Evolutionary conservation across 176 grass and related monocot species (phyloP).

Genomic region (Oryza glaberrima): DNA sequence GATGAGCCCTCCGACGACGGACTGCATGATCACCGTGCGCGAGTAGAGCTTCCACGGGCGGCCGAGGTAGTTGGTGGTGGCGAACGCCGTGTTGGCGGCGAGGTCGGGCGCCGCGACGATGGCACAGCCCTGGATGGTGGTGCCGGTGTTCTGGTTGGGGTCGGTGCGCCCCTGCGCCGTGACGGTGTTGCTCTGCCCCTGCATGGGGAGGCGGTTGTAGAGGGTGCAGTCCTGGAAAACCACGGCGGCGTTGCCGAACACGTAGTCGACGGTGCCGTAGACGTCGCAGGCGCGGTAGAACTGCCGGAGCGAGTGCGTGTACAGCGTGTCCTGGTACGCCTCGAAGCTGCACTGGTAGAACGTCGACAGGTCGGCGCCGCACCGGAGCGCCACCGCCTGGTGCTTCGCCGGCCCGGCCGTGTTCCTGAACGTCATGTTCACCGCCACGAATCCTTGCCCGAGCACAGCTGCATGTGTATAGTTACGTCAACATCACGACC

Average conservation of each 20-base stretch:
- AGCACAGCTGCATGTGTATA: slow-evolving; percentile 60
- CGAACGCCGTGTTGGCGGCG: slow-evolving; percentile 49
- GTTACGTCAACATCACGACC: background rate
- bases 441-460: slow-evolving; percentile 77
- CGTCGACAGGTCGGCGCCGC: slow-evolving; percentile 67
- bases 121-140: slow-evolving; percentile 64
- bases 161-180: slow-evolving; percentile 89
- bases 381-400: slow-evolving; percentile 84
- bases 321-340: slow-evolving; percentile 96
- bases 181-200: slow-evolving; percentile 84
- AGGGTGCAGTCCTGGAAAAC: slow-evolving; percentile 85
- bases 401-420: slow-evolving; percentile 74
- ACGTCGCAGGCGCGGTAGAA: slow-evolving; percentile 95
- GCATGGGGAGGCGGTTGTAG: slow-evolving; percentile 65
- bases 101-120: slow-evolving; percentile 68
- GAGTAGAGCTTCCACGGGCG: slow-evolving; percentile 88
- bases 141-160: slow-evolving; percentile 96
- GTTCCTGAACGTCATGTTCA: slow-evolving; percentile 96
- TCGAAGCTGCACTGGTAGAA: slow-evolving; percentile 99
- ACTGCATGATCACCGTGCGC: slow-evolving; percentile 83
- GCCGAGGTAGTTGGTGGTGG: slow-evolving; percentile 65
- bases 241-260: slow-evolving; percentile 90
- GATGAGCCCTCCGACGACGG: slow-evolving; percentile 52
- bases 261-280: slow-evolving; percentile 95
- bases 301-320: slow-evolving; percentile 86